Base-by-base conservation (phyloP, 1,284 basidiomycete genomes). In the Irpex rosettiformis region DNA sequence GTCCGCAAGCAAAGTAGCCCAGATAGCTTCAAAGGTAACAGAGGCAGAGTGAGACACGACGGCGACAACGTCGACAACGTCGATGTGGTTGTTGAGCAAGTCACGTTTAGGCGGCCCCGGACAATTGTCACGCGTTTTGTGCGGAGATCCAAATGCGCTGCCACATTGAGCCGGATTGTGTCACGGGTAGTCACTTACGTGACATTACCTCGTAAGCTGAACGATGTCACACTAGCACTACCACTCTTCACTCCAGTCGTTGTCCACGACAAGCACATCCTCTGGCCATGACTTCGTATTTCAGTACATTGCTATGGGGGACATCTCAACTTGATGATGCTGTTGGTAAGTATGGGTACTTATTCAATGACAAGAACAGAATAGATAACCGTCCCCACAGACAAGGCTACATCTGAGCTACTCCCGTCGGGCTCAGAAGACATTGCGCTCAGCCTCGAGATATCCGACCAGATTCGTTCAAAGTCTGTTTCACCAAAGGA, bases 401-500 rank as follows among this genome's bases (percentile, higher is more conserved):
- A 95, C 76, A 94, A 93, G 76, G 92, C 93, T 45, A 96, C 94
- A 22, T 94, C 93, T 11, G 93, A 96, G 72, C 79, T 94, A 29
- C 75, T 94, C 54, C 93, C 94, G 43, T 78, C 82, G 55, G 91
- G 89, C 51, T 74, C 83, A 56, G 94, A 96, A 72, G 95, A 98
- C 72, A 96, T 98, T 48, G 93, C 93, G 2, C 81, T 95, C 64
- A 94, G 94, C 68, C 88, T 99, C 62, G 95, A 98, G 71, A 93
- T 98, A 78, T 95, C 94, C 65, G 96, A 99, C 75, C 89, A 96
- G 75, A 95, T 99, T 70, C 85, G 95, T 58, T 94, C 94, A 16
- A 96, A 96, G 77, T 86, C 90, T 45, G 91, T 92, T 0, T 83
- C 84, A 24, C 87, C 95, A 8, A 91, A 91, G 72, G 87, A 91